Evolutionary conservation across 2,329 filamentous ascomycete species (phyloP).

Genomic region (Monilinia aucupariae): DNA sequence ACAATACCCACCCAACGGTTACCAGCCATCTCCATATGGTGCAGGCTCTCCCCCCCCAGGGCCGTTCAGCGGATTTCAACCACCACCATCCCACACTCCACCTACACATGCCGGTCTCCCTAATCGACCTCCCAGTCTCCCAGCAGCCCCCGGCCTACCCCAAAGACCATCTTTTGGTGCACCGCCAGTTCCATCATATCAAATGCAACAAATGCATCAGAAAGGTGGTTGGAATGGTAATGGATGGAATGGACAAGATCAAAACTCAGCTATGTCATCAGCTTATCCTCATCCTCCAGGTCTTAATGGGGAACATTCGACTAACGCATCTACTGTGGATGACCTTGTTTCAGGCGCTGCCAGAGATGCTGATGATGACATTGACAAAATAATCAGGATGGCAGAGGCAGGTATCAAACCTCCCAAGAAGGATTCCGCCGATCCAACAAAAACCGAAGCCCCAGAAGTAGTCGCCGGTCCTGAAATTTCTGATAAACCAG

Average conservation of each 20-base stretch:
- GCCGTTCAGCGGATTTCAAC: slow-evolving; percentile 41
- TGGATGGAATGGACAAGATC: slow-evolving; percentile 36
- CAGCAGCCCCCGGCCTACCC: slow-evolving; percentile 52
- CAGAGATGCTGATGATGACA: slow-evolving; percentile 54
- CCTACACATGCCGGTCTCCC: slow-evolving; percentile 39
- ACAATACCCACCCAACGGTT: slow-evolving; percentile 26
- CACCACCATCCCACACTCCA: slow-evolving; percentile 39
- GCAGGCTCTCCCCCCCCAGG: slow-evolving; percentile 38
- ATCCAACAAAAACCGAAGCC: slow-evolving; percentile 35
- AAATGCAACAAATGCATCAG: slow-evolving; percentile 50
- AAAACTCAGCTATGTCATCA: slow-evolving; percentile 38
- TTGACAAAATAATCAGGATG: slow-evolving; percentile 60
- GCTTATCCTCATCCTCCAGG: slow-evolving; percentile 36
- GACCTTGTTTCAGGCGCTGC: slow-evolving; percentile 44
- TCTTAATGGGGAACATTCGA: slow-evolving; percentile 33
- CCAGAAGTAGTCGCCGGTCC: slow-evolving; percentile 2
- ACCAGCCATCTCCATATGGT: slow-evolving; percentile 22
- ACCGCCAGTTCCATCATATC: slow-evolving; percentile 43
- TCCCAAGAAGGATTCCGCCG: slow-evolving; percentile 39
- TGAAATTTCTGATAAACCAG: slow-evolving; percentile 33
- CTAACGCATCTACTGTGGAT: slow-evolving; percentile 43
- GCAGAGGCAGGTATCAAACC: slow-evolving; percentile 56
- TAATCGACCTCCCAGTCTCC: slow-evolving; percentile 48
- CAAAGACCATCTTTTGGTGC: slow-evolving; percentile 54
- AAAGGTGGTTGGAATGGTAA: slow-evolving; percentile 36